phyloP scores from a whole-genome alignment of 768 basidiomycete genomes.

The Hypholoma fasciculare region DNA sequence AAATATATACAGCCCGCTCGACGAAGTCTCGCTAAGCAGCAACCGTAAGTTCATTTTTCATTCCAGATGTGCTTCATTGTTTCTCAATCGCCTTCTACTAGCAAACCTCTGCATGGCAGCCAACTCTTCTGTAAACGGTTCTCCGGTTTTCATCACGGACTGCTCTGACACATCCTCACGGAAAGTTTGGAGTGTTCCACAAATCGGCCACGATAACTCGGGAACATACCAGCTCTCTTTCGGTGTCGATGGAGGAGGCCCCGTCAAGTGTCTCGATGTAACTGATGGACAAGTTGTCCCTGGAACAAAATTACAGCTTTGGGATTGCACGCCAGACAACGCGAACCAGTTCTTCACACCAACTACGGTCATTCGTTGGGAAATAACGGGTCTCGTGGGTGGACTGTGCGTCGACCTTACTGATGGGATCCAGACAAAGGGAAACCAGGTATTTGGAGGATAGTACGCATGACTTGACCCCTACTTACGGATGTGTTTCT shows the following conservation, averaged over 20 bases:
- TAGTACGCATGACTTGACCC: not conserved
- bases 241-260: not conserved
- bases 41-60: not conserved
- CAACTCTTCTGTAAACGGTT: not conserved
- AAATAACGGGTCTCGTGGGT: not conserved
- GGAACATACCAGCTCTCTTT: not conserved
- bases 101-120: conserved; percentile 1
- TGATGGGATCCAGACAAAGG: not conserved
- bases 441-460: not conserved
- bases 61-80: not conserved
- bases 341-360: conserved; percentile 1
- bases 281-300: not conserved
- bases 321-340: not conserved
- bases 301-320: conserved; percentile 3
- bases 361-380: not conserved
- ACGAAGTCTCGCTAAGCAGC: not conserved
- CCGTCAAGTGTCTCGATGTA: conserved; percentile 3
- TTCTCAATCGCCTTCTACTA: not conserved
- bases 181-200: conserved; percentile 4
- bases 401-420: not conserved
- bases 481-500: not conserved
- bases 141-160: not conserved
- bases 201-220: conserved; percentile 2
- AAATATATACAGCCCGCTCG: not conserved
- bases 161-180: not conserved